Conservation (phyloP, 176 grass and related monocot species). For the Cenchrus purpureus region DNA sequence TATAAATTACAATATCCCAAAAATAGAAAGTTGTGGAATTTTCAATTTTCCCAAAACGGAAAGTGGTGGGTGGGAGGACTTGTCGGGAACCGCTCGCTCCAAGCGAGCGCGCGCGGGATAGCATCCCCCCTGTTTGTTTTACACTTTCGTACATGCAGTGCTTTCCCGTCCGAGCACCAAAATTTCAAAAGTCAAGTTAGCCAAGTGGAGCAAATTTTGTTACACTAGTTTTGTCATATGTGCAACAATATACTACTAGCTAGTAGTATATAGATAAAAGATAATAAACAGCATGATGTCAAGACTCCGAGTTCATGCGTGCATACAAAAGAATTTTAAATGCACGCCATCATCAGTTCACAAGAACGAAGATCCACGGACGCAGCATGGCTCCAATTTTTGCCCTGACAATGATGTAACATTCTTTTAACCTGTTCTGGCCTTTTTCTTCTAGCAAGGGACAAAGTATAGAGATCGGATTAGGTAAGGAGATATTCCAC, state of each 20-base stretch:
- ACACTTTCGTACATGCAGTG: neutral
- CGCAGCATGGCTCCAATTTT: conserved; percentile 17
- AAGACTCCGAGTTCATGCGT: neutral
- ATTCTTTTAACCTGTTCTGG: neutral
- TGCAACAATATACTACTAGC: neutral
- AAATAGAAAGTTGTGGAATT: too few relatives aligned
- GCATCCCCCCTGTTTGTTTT: neutral
- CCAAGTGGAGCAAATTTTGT: conserved; percentile 3
- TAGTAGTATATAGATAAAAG: neutral
- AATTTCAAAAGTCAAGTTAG: conserved; percentile 11
- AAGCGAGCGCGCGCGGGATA: too few relatives aligned
- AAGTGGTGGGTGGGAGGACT: too few relatives aligned
- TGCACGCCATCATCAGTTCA: neutral
- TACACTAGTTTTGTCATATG: neutral
- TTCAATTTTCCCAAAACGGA: too few relatives aligned
- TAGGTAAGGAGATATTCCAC: conserved; percentile 50
- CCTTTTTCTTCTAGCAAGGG: conserved; percentile 17
- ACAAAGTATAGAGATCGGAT: conserved; percentile 41
- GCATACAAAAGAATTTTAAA: neutral
- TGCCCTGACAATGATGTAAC: conserved; percentile 14
- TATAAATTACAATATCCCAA: too few relatives aligned
- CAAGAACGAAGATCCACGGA: conserved; percentile 4
- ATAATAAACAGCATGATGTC: conserved; percentile 17
- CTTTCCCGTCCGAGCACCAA: neutral
- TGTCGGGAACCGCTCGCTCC: too few relatives aligned